Base-by-base conservation (phyloP, 345 rosid species). In the Murraya paniculata region DNA sequence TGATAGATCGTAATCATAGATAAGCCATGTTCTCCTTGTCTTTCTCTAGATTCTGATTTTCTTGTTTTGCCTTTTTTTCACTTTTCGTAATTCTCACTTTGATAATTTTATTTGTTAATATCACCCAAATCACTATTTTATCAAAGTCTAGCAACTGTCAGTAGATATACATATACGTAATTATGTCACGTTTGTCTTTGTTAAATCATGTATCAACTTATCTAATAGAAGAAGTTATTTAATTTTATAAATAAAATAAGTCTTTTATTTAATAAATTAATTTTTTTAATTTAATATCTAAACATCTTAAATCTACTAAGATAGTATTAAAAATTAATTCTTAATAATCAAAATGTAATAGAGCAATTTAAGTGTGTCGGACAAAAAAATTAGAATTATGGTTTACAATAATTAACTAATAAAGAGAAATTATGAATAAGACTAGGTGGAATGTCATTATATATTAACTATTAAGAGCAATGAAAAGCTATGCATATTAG, bases 31-130 rank as follows among this genome's bases (percentile, higher is more conserved):
- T 19, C 62, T 1, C 21, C 4, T 38, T 67, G 30, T 36, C 18
- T 53, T 72, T 68, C 64, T 31, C 64, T 30, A 13, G 57, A 83
- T 79, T 75, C 82, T 65, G 53, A 27, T 31, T 66, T 81, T 55
- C 22, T 59, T 28, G 6, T 35, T 41, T 39, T 11, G 24, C 0
- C 25, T 56, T 14, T 14, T 24, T 14, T 14, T 1, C 56, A 50
- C 56, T 50, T 53, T 16, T 18, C 7, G 7, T 4, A 18, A 35
- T 14, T 24, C 30, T 6, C 25, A 27, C 6, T 1, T 22, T n/a
- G 6, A 24, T 41, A 9, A 24, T 25, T 41, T 41, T 68, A 24
- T 6, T 68, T 18, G 6, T 24, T n/a, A 8, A 38, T 9, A 9
- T 65, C 21, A 33, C 22, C 4, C 5, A 30, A 31, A 11, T n/a